Evolutionary conservation across 192 early-diverging fungal species (phyloP).

Genomic region (Mortierella antarctica): DNA sequence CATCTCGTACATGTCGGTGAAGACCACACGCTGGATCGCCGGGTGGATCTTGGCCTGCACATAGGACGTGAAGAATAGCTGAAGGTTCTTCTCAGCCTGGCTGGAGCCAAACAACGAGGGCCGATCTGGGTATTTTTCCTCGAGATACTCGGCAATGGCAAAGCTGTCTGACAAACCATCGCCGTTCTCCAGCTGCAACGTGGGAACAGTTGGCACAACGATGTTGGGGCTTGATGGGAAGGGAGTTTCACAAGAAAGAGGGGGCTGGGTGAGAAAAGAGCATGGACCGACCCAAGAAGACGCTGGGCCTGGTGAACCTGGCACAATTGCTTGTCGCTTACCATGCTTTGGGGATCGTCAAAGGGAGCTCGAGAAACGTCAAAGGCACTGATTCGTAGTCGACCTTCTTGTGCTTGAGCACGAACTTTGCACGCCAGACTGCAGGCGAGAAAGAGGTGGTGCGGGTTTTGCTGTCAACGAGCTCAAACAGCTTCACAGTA

Average conservation of each 20-base stretch:
- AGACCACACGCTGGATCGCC: conserved; percentile 38
- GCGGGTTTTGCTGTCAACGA: conserved; percentile 48
- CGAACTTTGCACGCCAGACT: conserved; percentile 49
- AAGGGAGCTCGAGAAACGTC: conserved; percentile 38
- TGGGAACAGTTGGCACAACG: conserved; percentile 52
- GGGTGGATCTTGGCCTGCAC: conserved; percentile 34
- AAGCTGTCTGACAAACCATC: conserved; percentile 60
- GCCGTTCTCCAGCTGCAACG: conserved; percentile 42
- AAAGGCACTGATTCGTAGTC: conserved; percentile 31
- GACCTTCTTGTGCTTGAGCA: conserved; percentile 30
- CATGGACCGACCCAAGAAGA: not conserved
- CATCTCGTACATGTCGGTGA: conserved; percentile 40
- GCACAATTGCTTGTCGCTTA: conserved; percentile 2
- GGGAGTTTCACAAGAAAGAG: not conserved
- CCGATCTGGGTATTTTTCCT: conserved; percentile 63
- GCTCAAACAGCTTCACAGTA: conserved; percentile 41
- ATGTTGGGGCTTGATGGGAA: conserved; percentile 10
- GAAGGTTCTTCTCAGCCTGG: conserved; percentile 40
- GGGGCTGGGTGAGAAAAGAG: not conserved
- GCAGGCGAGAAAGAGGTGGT: conserved; percentile 39
- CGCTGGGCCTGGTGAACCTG: not conserved
- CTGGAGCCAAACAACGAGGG: conserved; percentile 56
- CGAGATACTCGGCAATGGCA: conserved; percentile 68
- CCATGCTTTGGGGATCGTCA: conserved; percentile 21
- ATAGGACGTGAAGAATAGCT: conserved; percentile 57